Percentiles rank a stretch among this genome's conserved stretches.
These are phyloP conservation scores for Cladophialophora psammophila DNA, from an alignment of 2,329 filamentous ascomycete genomes.

Conservation along the genomic window DNA sequence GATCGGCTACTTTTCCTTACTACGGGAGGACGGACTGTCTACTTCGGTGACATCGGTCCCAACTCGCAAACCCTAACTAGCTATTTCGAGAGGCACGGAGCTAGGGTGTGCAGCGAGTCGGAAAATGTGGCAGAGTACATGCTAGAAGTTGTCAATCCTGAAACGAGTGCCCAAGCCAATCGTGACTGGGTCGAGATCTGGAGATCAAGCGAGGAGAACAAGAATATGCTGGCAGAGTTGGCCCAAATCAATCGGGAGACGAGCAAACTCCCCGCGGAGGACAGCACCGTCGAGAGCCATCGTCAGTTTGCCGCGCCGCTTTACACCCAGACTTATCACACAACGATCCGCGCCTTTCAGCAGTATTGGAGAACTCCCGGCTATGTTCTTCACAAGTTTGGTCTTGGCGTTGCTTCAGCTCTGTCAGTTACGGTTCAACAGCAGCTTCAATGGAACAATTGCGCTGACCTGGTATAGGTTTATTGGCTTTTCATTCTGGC, in stretches of 20 bases:
- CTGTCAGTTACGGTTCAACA: conserved; percentile 67
- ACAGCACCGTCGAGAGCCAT: conserved; percentile 48
- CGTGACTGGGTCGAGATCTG: conserved; percentile 70
- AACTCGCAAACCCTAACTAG: conserved; percentile 62
- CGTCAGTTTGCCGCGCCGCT: conserved; percentile 82
- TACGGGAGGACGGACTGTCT: conserved; percentile 77
- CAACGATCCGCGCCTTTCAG: conserved; percentile 78
- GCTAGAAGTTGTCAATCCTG: conserved; percentile 54
- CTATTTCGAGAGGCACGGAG: conserved; percentile 72
- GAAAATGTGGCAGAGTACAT: conserved; percentile 76
- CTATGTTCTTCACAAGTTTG: conserved; percentile 84
- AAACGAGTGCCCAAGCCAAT: conserved; percentile 66
- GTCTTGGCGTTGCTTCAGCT: conserved; percentile 75
- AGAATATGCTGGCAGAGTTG: conserved; percentile 62
- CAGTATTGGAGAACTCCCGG: conserved; percentile 86
- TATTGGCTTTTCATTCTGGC: conserved; percentile 82
- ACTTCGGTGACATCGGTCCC: conserved; percentile 78
- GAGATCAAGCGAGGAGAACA: conserved; percentile 65
- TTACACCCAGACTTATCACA: conserved; percentile 68
- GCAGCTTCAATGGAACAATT: conserved; percentile 63
- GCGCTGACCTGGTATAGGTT: conserved; percentile 45
- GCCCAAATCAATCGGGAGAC: conserved; percentile 57
- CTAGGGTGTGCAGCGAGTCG: conserved; percentile 62
- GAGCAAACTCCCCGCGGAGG: conserved; percentile 62
- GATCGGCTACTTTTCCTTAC: conserved; percentile 80